phyloP scores from a whole-genome alignment of 768 basidiomycete genomes.

The Lentinula sp. region DNA sequence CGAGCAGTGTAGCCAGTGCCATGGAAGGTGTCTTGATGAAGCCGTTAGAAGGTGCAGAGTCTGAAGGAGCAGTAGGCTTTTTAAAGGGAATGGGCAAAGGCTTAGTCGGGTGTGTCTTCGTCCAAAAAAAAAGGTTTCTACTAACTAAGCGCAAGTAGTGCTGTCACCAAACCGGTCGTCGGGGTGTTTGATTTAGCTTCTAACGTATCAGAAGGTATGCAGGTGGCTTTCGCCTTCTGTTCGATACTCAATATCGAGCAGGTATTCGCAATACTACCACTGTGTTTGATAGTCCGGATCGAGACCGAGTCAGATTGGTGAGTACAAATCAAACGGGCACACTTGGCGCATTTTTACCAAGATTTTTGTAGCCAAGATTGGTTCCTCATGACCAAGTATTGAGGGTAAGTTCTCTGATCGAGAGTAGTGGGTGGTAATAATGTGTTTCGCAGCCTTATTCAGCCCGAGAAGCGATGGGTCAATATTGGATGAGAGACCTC shows the following conservation, averaged over 20 bases:
- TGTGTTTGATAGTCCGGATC: conserved; percentile 88
- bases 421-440: neutral
- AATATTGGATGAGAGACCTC: conserved; percentile 95
- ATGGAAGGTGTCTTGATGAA: conserved; percentile 95
- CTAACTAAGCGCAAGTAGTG: conserved; percentile 35
- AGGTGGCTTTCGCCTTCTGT: neutral
- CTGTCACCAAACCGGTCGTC: conserved; percentile 93
- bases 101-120: conserved; percentile 69
- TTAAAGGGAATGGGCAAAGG: conserved; percentile 98
- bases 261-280: conserved; percentile 98
- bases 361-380: conserved; percentile 61
- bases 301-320: conserved; percentile 82
- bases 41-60: conserved; percentile 94
- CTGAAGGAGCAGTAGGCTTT: conserved; percentile 91
- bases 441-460: conserved; percentile 65
- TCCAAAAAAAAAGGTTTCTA: conserved; percentile 1
- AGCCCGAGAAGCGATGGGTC: conserved; percentile 84
- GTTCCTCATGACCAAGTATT: conserved; percentile 85
- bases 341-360: neutral
- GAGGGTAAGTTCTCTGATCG: conserved; percentile 38
- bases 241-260: conserved; percentile 18
- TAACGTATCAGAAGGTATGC: conserved; percentile 85
- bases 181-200: conserved; percentile 96
- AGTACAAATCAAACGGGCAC: conserved; percentile 15
- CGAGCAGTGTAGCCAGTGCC: conserved; percentile 90